These are phyloP conservation scores for Diversispora eburnea DNA, from an alignment of 192 early-diverging fungal genomes.

Conservation along the genomic window DNA sequence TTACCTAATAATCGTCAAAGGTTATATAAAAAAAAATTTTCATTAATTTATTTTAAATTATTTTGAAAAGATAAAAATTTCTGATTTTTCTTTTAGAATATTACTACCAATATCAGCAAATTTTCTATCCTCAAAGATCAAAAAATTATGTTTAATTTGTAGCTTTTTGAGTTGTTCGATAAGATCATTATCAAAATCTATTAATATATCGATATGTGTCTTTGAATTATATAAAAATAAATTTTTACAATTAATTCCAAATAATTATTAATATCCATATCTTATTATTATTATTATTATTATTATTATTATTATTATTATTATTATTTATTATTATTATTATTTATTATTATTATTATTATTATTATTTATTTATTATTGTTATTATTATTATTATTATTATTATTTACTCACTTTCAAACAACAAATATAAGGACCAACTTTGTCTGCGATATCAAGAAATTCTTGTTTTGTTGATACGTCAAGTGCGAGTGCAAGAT, in stretches of 20 bases:
- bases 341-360: not conserved
- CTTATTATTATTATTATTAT: constrained; percentile 1
- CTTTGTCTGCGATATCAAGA: constrained; percentile 77
- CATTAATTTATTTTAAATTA: not conserved
- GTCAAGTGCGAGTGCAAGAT: constrained; percentile 89
- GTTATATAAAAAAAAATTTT: not conserved
- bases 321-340: not conserved
- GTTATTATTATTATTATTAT: not conserved
- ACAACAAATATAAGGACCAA: constrained; percentile 93
- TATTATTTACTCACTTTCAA: constrained; percentile 72
- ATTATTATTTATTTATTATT: not conserved
- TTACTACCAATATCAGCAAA: constrained; percentile 90
- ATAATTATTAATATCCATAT: not conserved
- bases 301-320: not conserved
- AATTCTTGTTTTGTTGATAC: constrained; percentile 85
- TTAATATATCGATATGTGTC: constrained; percentile 94
- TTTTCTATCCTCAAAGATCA: constrained; percentile 99
- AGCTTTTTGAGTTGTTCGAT: constrained; percentile 68
- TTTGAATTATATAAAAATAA: constrained; percentile 27
- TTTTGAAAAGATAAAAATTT: constrained; percentile 4
- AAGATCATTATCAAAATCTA: constrained; percentile 89
- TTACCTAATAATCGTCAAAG: constrained; percentile 54
- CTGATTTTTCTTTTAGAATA: not conserved
- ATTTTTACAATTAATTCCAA: not conserved
- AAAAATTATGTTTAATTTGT: constrained; percentile 82